phyloP scores from a whole-genome alignment of 768 basidiomycete species.

The Pleurotus citrinopileatus region DNA sequence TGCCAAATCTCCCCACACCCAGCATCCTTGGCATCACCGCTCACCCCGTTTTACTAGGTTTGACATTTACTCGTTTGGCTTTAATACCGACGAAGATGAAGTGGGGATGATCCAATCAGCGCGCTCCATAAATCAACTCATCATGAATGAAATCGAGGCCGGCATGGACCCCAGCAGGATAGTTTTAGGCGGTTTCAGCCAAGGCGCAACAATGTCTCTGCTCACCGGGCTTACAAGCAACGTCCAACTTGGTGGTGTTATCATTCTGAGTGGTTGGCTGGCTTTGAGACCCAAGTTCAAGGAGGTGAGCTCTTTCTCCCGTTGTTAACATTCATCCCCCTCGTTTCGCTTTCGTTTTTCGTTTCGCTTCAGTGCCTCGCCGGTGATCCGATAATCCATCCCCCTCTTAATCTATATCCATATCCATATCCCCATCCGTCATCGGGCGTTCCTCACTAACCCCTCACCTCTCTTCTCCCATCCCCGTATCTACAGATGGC shows the following conservation, averaged over 20 bases:
- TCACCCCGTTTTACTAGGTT: slow-evolving; percentile 51
- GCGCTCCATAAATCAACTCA: slow-evolving; percentile 59
- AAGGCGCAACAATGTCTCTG: slow-evolving; percentile 80
- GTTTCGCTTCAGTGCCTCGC: slow-evolving; percentile 8
- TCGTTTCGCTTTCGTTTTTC: neutral
- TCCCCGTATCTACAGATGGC: slow-evolving; percentile 63
- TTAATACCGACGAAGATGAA: slow-evolving; percentile 69
- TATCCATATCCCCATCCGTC: slow-evolving; percentile 8
- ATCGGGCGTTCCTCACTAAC: slow-evolving; percentile 5
- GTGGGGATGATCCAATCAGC: slow-evolving; percentile 68
- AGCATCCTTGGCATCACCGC: neutral
- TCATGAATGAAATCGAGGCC: slow-evolving; percentile 69
- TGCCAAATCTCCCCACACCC: no score
- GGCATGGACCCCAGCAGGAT: slow-evolving; percentile 71
- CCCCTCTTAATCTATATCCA: slow-evolving; percentile 3
- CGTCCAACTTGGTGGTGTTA: slow-evolving; percentile 69
- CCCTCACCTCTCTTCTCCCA: no score
- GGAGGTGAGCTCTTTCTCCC: slow-evolving; percentile 41
- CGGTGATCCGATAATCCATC: slow-evolving; percentile 10
- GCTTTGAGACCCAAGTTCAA: slow-evolving; percentile 66
- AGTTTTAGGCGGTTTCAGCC: slow-evolving; percentile 86
- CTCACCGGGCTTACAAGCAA: slow-evolving; percentile 68
- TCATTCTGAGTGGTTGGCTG: slow-evolving; percentile 77
- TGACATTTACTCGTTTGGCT: slow-evolving; percentile 68
- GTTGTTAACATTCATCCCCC: neutral